phyloP scores from a whole-genome alignment of 2,329 filamentous ascomycete species.

The Ophidiomyces ophidiicola region DNA sequence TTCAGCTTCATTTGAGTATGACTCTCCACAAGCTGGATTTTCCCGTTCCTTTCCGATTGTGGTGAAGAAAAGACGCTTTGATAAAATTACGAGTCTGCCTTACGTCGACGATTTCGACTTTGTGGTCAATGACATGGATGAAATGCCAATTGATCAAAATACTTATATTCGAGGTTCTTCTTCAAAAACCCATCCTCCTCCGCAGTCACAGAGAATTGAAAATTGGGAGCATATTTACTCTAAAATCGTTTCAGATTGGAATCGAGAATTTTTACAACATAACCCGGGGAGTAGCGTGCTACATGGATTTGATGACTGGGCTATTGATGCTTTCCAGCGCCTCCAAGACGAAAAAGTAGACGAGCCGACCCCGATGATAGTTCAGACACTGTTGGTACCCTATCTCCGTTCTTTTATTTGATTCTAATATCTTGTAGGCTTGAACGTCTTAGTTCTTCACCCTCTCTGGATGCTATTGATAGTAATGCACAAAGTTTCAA shows the following conservation, averaged over 20 bases:
- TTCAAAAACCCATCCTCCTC: background rate
- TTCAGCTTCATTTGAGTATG: constrained; percentile 13
- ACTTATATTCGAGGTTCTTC: background rate
- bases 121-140: constrained; percentile 30
- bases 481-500: constrained; percentile 23
- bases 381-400: constrained; percentile 24
- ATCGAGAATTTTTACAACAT: background rate
- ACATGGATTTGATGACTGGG: constrained; percentile 8
- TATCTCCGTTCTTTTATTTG: background rate
- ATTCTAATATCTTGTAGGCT: constrained; percentile 19
- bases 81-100: constrained; percentile 7
- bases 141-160: constrained; percentile 9
- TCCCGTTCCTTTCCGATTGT: constrained; percentile 1
- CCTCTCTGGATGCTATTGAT: constrained; percentile 28
- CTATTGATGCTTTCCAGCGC: background rate
- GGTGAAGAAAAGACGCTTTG: background rate
- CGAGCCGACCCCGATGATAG: constrained; percentile 7
- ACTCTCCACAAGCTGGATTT: background rate
- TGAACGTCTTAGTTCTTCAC: constrained; percentile 22
- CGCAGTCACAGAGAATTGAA: constrained; percentile 2
- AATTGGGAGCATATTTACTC: constrained; percentile 4
- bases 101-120: constrained; percentile 21
- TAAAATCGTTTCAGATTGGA: background rate
- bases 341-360: background rate
- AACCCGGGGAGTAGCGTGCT: background rate